Base-by-base conservation (phyloP, 257 asterid genomes). In the Cruciata laevipes region DNA sequence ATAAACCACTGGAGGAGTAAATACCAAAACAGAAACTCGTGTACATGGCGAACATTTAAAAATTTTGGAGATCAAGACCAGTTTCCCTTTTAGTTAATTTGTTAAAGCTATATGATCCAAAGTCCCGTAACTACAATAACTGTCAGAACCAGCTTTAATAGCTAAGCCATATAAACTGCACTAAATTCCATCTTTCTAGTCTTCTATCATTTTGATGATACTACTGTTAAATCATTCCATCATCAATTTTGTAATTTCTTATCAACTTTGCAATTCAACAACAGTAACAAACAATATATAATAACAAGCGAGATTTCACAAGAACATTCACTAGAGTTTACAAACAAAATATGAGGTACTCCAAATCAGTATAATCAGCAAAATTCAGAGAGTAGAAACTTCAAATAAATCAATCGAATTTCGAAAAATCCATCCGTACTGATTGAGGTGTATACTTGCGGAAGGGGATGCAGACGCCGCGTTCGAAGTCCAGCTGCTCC, bases 401-500 rank as follows among this genome's bases (percentile, higher is more conserved):
- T 12, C 0, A 24, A 16, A 23, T 24, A 0, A 23, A 58, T 23
- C 63, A 57, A 51, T 32, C 7, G 13, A 74, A 31, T 7, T 35
- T 32, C 33, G n/a, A 23, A 16, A 13, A 37, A 21, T 6, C 73
- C 88, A 53, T 80, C 89, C 98, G 51, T 81, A 91, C 98, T 51
- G 75, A 72, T 84, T 84, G 81, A 0, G 98, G 96, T 7, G 87
- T 81, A 68, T 91, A 91, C 84, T 91, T 91, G 63, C 98, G 84
- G 57, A 89, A 91, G 23, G 98, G 98, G 68, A 89, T 64, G 77
- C 96, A 89, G 57, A 91, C 95, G 23, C 96, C 98, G 27, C 95
- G 95, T 75, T 91, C 98, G 61, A 89, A 67, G 73, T 91, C 98
- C 61, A 89, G 87, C 77, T 87, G 96, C 51, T 91, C 96, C 84